A percentile compares a stretch with the other conserved stretches of the same genome.
phyloP scores from a whole-genome alignment of 805 yeast species.

The Ogataea nakhonphanomensis region DNA sequence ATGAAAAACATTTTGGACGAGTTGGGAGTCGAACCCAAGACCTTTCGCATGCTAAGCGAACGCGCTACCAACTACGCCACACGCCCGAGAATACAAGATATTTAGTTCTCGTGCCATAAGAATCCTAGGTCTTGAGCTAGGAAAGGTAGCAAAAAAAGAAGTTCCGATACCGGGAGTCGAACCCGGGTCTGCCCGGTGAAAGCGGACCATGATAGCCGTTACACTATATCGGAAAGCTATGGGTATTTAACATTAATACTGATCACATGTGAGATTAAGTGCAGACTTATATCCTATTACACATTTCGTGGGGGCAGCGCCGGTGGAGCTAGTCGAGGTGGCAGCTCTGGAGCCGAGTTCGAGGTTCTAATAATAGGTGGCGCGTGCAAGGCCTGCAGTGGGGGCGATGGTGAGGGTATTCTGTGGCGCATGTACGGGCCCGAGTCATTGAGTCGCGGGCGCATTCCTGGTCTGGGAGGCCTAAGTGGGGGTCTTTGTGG shows the following conservation, averaged over 20 bases:
- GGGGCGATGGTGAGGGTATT: background rate
- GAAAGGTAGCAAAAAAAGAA: constrained; percentile 4
- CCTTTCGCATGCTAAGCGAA: constrained; percentile 80
- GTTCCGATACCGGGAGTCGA: constrained; percentile 85
- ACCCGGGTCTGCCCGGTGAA: constrained; percentile 85
- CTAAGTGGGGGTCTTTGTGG: constrained; percentile 15
- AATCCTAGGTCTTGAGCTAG: too few relatives aligned
- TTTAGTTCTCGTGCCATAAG: background rate
- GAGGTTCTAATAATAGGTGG: constrained; percentile 9
- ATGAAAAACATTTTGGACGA: constrained; percentile 46
- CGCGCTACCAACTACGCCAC: constrained; percentile 86
- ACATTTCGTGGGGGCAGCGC: constrained; percentile 5
- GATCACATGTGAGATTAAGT: background rate
- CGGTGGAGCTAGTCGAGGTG: constrained; percentile 1
- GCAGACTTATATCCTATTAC: background rate
- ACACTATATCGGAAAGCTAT: constrained; percentile 64
- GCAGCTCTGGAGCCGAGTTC: background rate
- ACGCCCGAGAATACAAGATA: constrained; percentile 45
- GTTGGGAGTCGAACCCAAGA: constrained; percentile 80
- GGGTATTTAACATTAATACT: too few relatives aligned
- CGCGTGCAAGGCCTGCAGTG: constrained; percentile 16
- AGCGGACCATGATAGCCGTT: constrained; percentile 86
- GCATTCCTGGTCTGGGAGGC: constrained; percentile 11
- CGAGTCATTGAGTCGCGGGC: background rate
- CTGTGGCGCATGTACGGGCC: background rate